Percentiles rank a stretch among this genome's conserved stretches.
These are phyloP conservation scores for Chlamydomonas eustigma DNA, from an alignment of 139 green algal genomes.

Conservation along the genomic window DNA sequence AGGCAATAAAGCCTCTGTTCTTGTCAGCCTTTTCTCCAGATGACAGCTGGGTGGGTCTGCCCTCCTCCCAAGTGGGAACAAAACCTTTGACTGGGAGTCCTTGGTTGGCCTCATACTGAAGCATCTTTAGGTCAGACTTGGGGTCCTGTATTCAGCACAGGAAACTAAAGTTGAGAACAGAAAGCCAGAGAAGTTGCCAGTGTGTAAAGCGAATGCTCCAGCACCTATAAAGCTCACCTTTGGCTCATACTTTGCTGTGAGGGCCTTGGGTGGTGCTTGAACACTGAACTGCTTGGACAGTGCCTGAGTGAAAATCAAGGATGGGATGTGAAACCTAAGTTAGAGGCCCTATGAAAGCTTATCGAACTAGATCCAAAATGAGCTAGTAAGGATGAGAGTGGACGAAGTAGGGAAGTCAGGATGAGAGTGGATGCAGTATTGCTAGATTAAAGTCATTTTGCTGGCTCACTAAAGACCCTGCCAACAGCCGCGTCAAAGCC, in stretches of 20 bases:
- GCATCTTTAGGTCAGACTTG: constrained; percentile 35
- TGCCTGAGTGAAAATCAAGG: too few relatives aligned
- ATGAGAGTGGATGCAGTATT: too few relatives aligned
- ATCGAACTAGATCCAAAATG: too few relatives aligned
- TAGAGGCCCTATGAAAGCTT: too few relatives aligned
- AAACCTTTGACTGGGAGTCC: constrained; percentile 60
- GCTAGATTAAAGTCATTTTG: too few relatives aligned
- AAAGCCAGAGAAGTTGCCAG: too few relatives aligned
- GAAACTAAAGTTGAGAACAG: too few relatives aligned
- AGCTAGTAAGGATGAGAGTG: too few relatives aligned
- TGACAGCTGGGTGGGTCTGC: constrained; percentile 56
- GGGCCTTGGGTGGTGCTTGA: constrained; percentile 32
- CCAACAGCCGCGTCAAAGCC: not conserved
- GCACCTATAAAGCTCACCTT: not conserved
- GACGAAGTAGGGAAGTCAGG: too few relatives aligned
- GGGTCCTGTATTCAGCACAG: too few relatives aligned
- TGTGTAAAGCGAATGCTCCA: too few relatives aligned
- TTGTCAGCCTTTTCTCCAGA: constrained; percentile 49
- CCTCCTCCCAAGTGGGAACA: constrained; percentile 62
- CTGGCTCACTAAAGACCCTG: not conserved
- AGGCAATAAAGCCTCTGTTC: constrained; percentile 81
- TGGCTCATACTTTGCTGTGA: constrained; percentile 17
- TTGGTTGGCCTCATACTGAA: constrained; percentile 47
- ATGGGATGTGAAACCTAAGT: too few relatives aligned
- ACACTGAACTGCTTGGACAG: constrained; percentile 25